Percentiles rank a stretch among this genome's conserved stretches.
These are phyloP conservation scores for Paraphaeosphaeria minitans DNA, from an alignment of 2,329 filamentous ascomycete genomes.

Conservation along the genomic window DNA sequence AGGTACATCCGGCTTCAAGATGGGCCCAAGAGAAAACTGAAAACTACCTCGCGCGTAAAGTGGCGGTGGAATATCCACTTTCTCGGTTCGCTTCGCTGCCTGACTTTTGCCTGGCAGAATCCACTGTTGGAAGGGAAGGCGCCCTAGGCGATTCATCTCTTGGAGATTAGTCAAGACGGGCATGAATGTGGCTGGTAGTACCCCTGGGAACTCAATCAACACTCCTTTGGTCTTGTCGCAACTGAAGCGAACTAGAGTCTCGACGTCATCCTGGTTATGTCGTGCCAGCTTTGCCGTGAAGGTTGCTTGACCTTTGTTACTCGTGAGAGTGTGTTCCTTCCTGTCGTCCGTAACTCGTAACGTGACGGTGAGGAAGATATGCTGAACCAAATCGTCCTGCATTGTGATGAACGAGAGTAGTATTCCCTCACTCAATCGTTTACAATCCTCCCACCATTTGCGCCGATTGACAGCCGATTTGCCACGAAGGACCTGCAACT, in stretches of 20 bases:
- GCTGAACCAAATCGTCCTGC: slow-evolving; percentile 20
- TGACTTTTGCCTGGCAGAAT: slow-evolving; percentile 27
- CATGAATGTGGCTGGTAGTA: slow-evolving; percentile 38
- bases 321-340: slow-evolving; percentile 16
- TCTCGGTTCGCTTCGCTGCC: background rate
- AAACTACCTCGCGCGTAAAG: slow-evolving; percentile 33
- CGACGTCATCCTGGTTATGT: slow-evolving; percentile 20
- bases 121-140: slow-evolving; percentile 35
- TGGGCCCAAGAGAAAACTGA: slow-evolving; percentile 23
- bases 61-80: slow-evolving; percentile 31
- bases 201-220: slow-evolving; percentile 33
- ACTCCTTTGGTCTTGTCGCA: slow-evolving; percentile 19
- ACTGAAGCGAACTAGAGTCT: slow-evolving; percentile 19
- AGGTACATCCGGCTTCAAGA: slow-evolving; percentile 14
- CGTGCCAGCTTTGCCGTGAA: slow-evolving; percentile 25
- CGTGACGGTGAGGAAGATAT: slow-evolving; percentile 34
- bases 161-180: slow-evolving; percentile 34
- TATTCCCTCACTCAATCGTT: slow-evolving; percentile 27
- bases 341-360: slow-evolving; percentile 15
- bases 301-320: slow-evolving; percentile 11
- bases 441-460: slow-evolving; percentile 39
- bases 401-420: slow-evolving; percentile 35
- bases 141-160: slow-evolving; percentile 29
- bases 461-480: slow-evolving; percentile 17
- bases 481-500: slow-evolving; percentile 21